These are phyloP conservation scores for Cutaneotrichosporon sp. DNA, from an alignment of 1,284 basidiomycete genomes.

Conservation along the genomic window DNA sequence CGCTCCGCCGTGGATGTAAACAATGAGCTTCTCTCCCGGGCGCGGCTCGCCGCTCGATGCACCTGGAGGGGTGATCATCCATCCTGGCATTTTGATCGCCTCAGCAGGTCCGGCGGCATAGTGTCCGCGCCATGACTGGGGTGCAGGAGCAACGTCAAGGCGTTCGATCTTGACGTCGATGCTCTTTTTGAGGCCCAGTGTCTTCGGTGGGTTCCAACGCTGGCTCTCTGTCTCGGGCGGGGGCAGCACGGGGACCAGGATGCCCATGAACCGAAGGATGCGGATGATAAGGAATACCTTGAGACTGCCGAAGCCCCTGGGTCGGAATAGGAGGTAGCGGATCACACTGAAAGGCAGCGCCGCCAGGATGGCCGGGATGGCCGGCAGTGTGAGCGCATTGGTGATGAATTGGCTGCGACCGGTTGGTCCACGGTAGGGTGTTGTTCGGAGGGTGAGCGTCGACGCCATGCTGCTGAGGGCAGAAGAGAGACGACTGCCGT, in stretches of 20 bases:
- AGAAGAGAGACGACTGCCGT: too few relatives aligned
- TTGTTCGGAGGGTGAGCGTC: neutral
- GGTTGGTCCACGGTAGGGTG: neutral
- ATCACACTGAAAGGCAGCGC: neutral
- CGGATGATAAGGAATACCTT: neutral
- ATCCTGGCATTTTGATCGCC: slow-evolving; percentile 1
- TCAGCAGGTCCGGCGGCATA: neutral
- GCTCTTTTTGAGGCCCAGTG: neutral
- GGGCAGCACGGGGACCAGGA: neutral
- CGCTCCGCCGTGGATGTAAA: slow-evolving; percentile 26
- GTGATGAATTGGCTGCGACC: neutral
- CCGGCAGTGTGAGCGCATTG: neutral
- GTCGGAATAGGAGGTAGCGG: neutral
- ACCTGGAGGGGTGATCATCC: slow-evolving; percentile 1
- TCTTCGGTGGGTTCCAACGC: neutral
- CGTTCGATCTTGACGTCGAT: neutral
- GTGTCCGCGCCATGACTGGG: neutral
- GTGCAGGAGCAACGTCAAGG: neutral
- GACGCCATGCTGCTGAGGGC: too few relatives aligned
- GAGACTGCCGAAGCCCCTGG: neutral
- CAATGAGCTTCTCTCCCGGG: slow-evolving; percentile 22
- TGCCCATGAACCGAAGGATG: neutral
- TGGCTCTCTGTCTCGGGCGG: neutral
- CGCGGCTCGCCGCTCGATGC: slow-evolving; percentile 5
- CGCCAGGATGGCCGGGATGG: neutral